These are phyloP conservation scores for Phaeosphaeriaceae sp. DNA, from an alignment of 2,329 filamentous ascomycete genomes.

Conservation along the genomic window DNA sequence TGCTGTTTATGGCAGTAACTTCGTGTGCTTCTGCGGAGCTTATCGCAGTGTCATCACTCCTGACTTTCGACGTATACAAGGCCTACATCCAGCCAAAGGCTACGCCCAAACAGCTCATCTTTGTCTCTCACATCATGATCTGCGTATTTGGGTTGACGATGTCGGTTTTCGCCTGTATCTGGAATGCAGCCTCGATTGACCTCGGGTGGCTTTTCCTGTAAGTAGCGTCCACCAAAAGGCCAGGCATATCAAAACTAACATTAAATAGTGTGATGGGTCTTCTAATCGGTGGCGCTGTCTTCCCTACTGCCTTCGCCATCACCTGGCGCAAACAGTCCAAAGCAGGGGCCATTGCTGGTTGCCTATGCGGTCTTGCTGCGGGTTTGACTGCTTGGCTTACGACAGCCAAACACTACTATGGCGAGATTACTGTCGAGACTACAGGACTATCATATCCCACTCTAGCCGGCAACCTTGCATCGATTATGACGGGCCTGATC, in stretches of 20 bases:
- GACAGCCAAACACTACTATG: conserved; percentile 45
- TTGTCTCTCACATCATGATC: conserved; percentile 50
- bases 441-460: conserved; percentile 50
- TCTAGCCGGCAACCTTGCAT: conserved; percentile 49
- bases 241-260: conserved; percentile 11
- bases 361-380: conserved; percentile 41
- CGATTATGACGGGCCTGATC: conserved; percentile 43
- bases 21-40: conserved; percentile 49
- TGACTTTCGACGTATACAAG: conserved; percentile 56
- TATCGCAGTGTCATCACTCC: conserved; percentile 49
- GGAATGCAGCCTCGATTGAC: conserved; percentile 49
- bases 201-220: conserved; percentile 51
- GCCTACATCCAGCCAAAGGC: conserved; percentile 50
- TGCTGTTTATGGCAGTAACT: conserved; percentile 47
- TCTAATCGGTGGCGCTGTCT: conserved; percentile 52
- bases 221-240: background rate
- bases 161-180: conserved; percentile 49
- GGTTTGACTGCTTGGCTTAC: conserved; percentile 49
- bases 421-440: conserved; percentile 48
- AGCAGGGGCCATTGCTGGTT: conserved; percentile 42
- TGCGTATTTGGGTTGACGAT: conserved; percentile 51
- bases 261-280: conserved; percentile 47
- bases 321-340: conserved; percentile 46
- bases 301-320: conserved; percentile 48
- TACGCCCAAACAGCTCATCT: conserved; percentile 45